Percentiles rank a stretch among this genome's conserved stretches.
phyloP scores from a whole-genome alignment of 225 moss, liverwort and hornwort species.

The Thuidium tamariscinum region DNA sequence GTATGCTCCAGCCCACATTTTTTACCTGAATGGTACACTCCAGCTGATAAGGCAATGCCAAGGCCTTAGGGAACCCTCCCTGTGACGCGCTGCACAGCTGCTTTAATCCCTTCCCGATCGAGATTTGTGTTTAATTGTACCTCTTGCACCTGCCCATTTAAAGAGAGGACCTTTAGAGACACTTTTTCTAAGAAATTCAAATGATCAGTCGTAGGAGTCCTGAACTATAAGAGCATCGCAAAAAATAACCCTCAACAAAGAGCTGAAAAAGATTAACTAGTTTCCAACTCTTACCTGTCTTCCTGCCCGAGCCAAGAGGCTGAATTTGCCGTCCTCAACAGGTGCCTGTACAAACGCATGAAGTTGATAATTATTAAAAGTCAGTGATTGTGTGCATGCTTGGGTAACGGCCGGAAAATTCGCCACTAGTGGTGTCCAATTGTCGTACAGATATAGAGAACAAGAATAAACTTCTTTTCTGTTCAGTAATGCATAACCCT shows the following conservation, averaged over 20 bases:
- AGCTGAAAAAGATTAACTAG: not conserved
- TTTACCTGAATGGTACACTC: not conserved
- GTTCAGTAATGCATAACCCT: not conserved
- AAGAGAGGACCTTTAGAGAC: not conserved
- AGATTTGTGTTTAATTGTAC: slow-evolving; percentile 72
- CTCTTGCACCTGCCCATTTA: slow-evolving; percentile 78
- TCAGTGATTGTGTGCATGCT: not conserved
- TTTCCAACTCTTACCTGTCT: slow-evolving; percentile 40
- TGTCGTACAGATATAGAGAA: not conserved
- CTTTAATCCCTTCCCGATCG: slow-evolving; percentile 90
- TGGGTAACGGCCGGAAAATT: not conserved
- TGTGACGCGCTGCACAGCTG: slow-evolving; percentile 95
- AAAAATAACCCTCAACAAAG: not conserved
- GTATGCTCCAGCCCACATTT: not conserved
- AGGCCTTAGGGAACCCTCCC: slow-evolving; percentile 54
- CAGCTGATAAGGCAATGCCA: not conserved
- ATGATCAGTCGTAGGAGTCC: not conserved
- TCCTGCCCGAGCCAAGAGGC: slow-evolving; percentile 87
- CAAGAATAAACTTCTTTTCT: not conserved
- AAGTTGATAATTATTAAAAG: not conserved
- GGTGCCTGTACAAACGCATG: slow-evolving; percentile 38
- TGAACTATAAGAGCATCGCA: not conserved
- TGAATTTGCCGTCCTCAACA: slow-evolving; percentile 85
- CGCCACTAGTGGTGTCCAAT: not conserved
- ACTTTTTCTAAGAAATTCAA: not conserved